Percentiles rank a stretch among this genome's conserved stretches.
Conservation (phyloP, 768 basidiomycete genomes). For the Rhizopogon roseolus region DNA sequence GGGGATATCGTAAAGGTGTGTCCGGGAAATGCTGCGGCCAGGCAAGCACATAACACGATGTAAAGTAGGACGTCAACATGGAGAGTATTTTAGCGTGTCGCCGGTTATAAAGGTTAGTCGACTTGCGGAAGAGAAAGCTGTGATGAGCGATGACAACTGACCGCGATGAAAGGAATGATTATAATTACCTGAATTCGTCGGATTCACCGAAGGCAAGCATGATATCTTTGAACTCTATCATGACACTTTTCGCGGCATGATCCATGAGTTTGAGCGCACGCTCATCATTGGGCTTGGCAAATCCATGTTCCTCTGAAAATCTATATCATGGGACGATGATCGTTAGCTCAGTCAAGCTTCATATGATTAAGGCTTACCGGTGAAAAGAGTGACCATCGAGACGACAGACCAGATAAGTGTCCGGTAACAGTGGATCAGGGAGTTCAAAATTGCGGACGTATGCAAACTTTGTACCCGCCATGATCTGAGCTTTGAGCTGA, state of each 20-base stretch:
- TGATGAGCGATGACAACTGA: not conserved
- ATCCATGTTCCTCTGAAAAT: slow-evolving; percentile 79
- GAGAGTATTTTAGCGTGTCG: slow-evolving; percentile 84
- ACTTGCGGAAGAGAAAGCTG: slow-evolving; percentile 83
- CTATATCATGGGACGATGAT: slow-evolving; percentile 32
- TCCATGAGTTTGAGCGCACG: slow-evolving; percentile 91
- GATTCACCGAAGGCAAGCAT: slow-evolving; percentile 92
- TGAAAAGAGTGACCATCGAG: slow-evolving; percentile 95
- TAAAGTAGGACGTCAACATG: slow-evolving; percentile 81
- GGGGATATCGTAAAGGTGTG: slow-evolving; percentile 70
- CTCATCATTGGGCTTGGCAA: slow-evolving; percentile 88
- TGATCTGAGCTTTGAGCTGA: too few relatives aligned
- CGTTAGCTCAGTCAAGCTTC: not conserved
- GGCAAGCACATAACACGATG: slow-evolving; percentile 82
- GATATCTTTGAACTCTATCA: slow-evolving; percentile 82
- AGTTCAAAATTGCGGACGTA: slow-evolving; percentile 91
- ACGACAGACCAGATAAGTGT: slow-evolving; percentile 79
- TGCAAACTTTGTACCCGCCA: slow-evolving; percentile 92
- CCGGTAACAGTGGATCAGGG: slow-evolving; percentile 79
- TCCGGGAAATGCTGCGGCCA: slow-evolving; percentile 82
- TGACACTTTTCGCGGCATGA: slow-evolving; percentile 72
- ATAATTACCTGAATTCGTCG: slow-evolving; percentile 85
- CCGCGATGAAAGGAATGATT: not conserved
- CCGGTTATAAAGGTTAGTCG: slow-evolving; percentile 77
- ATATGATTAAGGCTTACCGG: slow-evolving; percentile 49